Evolutionary conservation across 306 rosid genomes (phyloP).

Genomic region (Dalbergia oliveri): DNA sequence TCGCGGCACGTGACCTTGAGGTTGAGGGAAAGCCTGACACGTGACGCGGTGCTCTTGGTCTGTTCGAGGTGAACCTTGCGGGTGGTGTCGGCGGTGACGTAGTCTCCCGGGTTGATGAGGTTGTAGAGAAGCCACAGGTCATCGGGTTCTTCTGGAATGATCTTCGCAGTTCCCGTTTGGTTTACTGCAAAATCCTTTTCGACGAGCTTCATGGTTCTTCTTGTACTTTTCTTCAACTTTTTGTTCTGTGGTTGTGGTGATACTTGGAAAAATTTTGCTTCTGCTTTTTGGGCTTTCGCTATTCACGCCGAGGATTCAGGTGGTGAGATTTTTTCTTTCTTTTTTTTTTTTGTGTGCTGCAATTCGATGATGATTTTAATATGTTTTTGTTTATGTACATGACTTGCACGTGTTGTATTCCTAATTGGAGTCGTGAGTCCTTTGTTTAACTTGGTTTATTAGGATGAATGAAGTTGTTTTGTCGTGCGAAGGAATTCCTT

Average conservation of each 20-base stretch:
- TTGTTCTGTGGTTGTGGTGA: neutral
- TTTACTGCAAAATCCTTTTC: conserved; percentile 39
- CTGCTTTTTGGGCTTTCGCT: neutral
- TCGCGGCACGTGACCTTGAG: conserved; percentile 49
- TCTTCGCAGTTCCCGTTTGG: conserved; percentile 46
- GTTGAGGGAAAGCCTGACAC: conserved; percentile 45
- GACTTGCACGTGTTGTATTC: neutral
- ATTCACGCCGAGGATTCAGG: conserved; percentile 2
- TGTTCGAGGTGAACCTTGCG: conserved; percentile 51
- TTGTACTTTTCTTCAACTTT: neutral
- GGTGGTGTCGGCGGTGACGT: conserved; percentile 49
- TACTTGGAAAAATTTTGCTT: neutral
- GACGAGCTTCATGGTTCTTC: conserved; percentile 44
- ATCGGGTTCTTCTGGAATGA: conserved; percentile 49
- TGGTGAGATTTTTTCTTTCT: neutral
- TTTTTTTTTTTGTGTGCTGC: neutral
- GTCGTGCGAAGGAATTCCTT: conserved; percentile 30
- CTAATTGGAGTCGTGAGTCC: neutral
- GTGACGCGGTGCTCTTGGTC: conserved; percentile 43
- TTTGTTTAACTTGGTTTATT: conserved; percentile 27
- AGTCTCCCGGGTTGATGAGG: conserved; percentile 51
- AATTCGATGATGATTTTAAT: too few species aligned
- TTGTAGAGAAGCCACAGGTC: conserved; percentile 55
- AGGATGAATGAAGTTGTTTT: neutral
- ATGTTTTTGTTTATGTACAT: too few species aligned